phyloP scores from a whole-genome alignment of 257 asterid genomes.

The Ophiorrhiza pumila region DNA sequence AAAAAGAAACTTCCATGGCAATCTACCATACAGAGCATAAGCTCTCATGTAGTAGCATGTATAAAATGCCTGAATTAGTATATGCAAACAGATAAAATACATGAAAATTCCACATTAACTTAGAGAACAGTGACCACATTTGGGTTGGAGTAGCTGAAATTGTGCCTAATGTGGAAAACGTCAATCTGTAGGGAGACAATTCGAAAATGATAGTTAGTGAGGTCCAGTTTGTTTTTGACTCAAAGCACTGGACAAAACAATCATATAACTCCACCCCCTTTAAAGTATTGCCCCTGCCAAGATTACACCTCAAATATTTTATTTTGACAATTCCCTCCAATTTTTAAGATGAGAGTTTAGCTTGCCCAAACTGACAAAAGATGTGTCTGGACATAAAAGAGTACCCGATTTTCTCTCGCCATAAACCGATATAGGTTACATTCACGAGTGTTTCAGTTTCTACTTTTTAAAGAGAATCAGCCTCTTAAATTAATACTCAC shows the following conservation, averaged over 20 bases:
- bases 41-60: not conserved
- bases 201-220: not conserved
- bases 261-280: too few relatives aligned
- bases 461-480: too few relatives aligned
- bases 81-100: not conserved
- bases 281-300: too few relatives aligned
- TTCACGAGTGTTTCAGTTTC: not conserved
- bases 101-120: not conserved
- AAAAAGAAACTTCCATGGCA: not conserved
- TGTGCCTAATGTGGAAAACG: not conserved
- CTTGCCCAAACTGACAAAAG: not conserved
- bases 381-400: not conserved
- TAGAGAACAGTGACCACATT: conserved; percentile 19
- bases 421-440: not conserved
- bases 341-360: not conserved
- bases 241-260: not conserved
- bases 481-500: too few relatives aligned
- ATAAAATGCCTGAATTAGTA: not conserved
- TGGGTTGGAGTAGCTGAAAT: not conserved
- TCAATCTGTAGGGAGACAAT: not conserved
- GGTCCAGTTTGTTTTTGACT: too few relatives aligned
- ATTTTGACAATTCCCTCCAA: not conserved
- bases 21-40: not conserved
- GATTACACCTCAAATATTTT: not conserved
- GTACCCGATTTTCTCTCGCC: not conserved